Base-by-base conservation (phyloP, 768 basidiomycete genomes). In the Boletus barrowsii region DNA sequence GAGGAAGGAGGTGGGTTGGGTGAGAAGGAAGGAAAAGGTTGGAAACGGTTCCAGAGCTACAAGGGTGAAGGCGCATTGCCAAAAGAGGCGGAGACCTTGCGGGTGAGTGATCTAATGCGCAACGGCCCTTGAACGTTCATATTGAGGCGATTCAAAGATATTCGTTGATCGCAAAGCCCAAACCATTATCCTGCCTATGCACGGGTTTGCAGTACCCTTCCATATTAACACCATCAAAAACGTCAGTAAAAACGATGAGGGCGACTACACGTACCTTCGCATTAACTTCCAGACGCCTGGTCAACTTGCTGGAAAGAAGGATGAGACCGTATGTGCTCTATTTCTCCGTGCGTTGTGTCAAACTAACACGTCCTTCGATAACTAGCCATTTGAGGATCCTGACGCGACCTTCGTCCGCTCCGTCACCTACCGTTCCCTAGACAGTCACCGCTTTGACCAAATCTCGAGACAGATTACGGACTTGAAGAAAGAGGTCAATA, bases 201-300 rank as follows among this genome's bases (percentile, higher is more conserved):
- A 98, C 63, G 97, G 97, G 4, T 98, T 88, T 63, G 93, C 94
- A 0, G 94, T 96, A 0, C 94, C 96, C 0, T 98, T 96, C 78
- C 97, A 99, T 68, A 95, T 98, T 73, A 96, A 96, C 66, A 93
- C 93, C 2, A 93, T 99, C 59, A 98, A 99, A 75, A 98, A 96
- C 67, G 90, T 88, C 30, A 94, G 90, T 77, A 98, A 98, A 76
- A 97, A 83, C 59, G 96, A 99, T 58, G 97, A 98, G 72, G 92
- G 90, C 6, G 93, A 98, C 47, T 90, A 87, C 68, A 95, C 94
- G 0, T 93, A 91, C 64, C 80, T 99, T 50, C 84, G 97, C 3
- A 93, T 99, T 71, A 98, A 98, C 73, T 98, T 98, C 76, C 94
- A 98, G 70, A 97, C 96, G 0, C 97, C 97, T 11, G 97, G 97